Base-by-base conservation (phyloP, 352 stramenopile genomes). In the Elongisporangium senticosum region DNA sequence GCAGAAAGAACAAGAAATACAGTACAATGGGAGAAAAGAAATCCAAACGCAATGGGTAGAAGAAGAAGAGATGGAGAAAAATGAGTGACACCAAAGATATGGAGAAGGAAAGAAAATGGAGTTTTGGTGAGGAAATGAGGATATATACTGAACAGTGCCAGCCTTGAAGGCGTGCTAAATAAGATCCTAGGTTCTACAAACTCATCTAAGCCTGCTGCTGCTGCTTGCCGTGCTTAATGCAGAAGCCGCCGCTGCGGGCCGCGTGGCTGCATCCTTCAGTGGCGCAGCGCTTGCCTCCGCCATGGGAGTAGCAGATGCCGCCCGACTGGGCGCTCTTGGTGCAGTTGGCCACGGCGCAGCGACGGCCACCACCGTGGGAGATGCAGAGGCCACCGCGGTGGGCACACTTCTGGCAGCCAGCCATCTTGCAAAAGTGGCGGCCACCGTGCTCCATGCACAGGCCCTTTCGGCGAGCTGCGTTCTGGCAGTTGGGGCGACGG, bases 371-470 rank as follows among this genome's bases (percentile, higher is more conserved):
- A 20, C 84, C 84, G 61, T 93, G 84, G 7, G 81, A 86, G 62
- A 93, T 89, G 64, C 84, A 93, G 60, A 89, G 87, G 10, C 82
- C 82, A 22, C 85, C 83, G 53, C 83, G 83, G 67, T 93, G 85
- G 3, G 83, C 85, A 49, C 83, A 93, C 68, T 94, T 94, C 49
- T 83, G 64, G 62, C 85, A 94, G 48, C 83, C 85, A 8, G 82
- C 69, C 71, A 91, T 87, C 62, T 92, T 92, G 69, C 87, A 96
- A 23, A 91, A 87, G 66, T 93, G 82, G 23, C 87, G 79, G 2
- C 87, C 87, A 37, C 87, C 87, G 64, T 96, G 87, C 55, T 91
- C 83, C 80, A 92, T 93, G 65, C 87, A 96, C 0, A 96, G 77
- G 0, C 87, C 85, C 64, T 91, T 92, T 53, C 82, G 81, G 59